These are phyloP conservation scores for Letharia columbiana DNA, from an alignment of 495 filamentous ascomycete genomes.

Conservation along the genomic window DNA sequence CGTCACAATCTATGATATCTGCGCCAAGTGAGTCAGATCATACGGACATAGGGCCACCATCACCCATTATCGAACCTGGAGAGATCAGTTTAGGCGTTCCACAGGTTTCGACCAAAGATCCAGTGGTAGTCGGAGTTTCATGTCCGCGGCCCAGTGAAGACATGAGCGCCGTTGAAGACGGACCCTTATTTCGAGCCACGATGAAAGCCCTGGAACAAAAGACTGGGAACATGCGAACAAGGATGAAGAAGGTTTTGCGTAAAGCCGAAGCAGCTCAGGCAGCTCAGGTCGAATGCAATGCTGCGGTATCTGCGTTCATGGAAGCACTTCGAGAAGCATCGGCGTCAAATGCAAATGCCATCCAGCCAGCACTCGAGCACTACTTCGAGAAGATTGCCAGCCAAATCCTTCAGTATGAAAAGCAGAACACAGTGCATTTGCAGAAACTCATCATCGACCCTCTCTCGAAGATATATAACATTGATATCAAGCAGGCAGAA, in stretches of 20 bases:
- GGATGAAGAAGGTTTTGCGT: constrained; percentile 93
- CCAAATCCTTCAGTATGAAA: constrained; percentile 82
- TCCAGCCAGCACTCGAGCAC: constrained; percentile 90
- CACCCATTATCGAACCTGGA: constrained; percentile 46
- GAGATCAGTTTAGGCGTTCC: constrained; percentile 41
- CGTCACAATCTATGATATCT: constrained; percentile 71
- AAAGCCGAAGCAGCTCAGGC: constrained; percentile 77
- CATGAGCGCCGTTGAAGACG: constrained; percentile 79
- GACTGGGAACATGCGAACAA: constrained; percentile 82
- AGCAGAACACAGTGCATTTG: constrained; percentile 71
- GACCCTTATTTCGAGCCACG: constrained; percentile 89
- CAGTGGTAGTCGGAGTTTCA: constrained; percentile 77
- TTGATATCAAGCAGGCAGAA: constrained; percentile 97
- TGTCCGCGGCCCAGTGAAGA: constrained; percentile 83
- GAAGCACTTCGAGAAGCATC: constrained; percentile 83
- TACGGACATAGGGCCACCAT: constrained; percentile 55
- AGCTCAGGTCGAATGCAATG: constrained; percentile 75
- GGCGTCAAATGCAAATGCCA: constrained; percentile 84
- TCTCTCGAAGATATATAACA: constrained; percentile 78
- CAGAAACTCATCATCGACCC: constrained; percentile 93
- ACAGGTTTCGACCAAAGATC: constrained; percentile 39
- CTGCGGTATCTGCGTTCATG: constrained; percentile 72
- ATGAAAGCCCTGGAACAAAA: constrained; percentile 96
- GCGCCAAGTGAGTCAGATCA: constrained; percentile 59
- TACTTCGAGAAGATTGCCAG: constrained; percentile 96